A percentile compares a stretch with the other conserved stretches of the same genome.
These are phyloP conservation scores for Hippophae rhamnoides DNA, from an alignment of 306 rosid genomes.

Conservation along the genomic window DNA sequence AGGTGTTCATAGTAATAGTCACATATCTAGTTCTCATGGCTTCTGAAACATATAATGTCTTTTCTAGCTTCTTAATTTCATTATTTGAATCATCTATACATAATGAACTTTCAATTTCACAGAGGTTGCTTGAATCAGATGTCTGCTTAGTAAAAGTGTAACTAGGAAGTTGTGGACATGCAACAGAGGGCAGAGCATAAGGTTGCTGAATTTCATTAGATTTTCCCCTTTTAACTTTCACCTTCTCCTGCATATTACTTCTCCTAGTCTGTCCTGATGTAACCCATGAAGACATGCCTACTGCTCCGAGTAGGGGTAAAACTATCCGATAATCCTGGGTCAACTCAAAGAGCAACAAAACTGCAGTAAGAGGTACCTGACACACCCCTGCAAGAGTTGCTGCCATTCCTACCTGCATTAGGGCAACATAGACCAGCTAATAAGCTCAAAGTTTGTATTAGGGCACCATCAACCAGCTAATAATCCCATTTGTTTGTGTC, in stretches of 20 bases:
- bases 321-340: conserved; percentile 91
- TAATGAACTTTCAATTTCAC: conserved; percentile 71
- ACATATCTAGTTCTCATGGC: conserved; percentile 87
- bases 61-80: conserved; percentile 30
- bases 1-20: conserved; percentile 50
- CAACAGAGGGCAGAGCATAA: conserved; percentile 24
- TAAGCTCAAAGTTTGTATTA: background rate
- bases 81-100: conserved; percentile 39
- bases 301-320: conserved; percentile 91
- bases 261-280: conserved; percentile 68
- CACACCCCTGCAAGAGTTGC: conserved; percentile 97
- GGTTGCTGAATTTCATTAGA: conserved; percentile 24
- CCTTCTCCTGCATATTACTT: conserved; percentile 22
- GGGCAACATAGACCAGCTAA: background rate
- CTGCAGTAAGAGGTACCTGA: conserved; percentile 93
- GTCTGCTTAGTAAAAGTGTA: conserved; percentile 23
- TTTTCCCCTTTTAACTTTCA: conserved; percentile 23
- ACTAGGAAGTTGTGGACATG: conserved; percentile 30
- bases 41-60: conserved; percentile 56
- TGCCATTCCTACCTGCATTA: conserved; percentile 90
- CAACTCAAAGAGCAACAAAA: conserved; percentile 82
- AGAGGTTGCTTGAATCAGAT: conserved; percentile 34
- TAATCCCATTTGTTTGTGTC: background rate
- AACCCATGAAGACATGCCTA: conserved; percentile 87
- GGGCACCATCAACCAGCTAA: background rate